A percentile compares a stretch with the other conserved stretches of the same genome.
Evolutionary conservation across 2,329 filamentous ascomycete species (phyloP).

Genomic region (Trichoderma semiorbis): DNA sequence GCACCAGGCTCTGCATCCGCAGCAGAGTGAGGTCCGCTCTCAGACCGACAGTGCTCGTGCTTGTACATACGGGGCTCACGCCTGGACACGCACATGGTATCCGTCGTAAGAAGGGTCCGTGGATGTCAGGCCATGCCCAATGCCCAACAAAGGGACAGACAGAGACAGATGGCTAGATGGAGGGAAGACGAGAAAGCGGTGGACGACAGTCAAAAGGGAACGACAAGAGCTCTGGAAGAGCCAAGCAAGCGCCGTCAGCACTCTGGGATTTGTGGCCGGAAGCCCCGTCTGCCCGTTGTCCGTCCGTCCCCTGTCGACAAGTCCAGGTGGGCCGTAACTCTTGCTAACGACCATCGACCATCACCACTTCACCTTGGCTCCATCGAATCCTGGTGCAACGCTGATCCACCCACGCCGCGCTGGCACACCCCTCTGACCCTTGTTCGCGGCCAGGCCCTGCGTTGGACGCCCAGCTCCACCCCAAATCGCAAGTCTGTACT

Average conservation of each 20-base stretch:
- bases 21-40: conserved; percentile 6
- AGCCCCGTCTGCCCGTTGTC: conserved; percentile 20
- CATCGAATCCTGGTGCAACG: conserved; percentile 32
- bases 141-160: neutral
- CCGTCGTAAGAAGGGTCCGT: neutral
- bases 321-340: conserved; percentile 1
- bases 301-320: conserved; percentile 18
- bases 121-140: conserved; percentile 5
- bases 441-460: conserved; percentile 15
- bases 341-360: conserved; percentile 15
- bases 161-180: neutral
- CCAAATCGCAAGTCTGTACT: conserved; percentile 23
- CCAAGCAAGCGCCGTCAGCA: conserved; percentile 20
- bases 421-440: conserved; percentile 24
- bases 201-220: conserved; percentile 6
- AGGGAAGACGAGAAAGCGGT: conserved; percentile 16
- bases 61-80: neutral
- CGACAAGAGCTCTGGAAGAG: conserved; percentile 12
- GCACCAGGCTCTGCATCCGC: neutral
- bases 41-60: neutral
- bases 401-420: conserved; percentile 31
- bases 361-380: conserved; percentile 14
- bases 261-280: conserved; percentile 19
- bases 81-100: neutral
- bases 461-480: conserved; percentile 21